Evolutionary conservation across 2,329 filamentous ascomycete genomes (phyloP).

Genomic region (Diaporthe sp.): DNA sequence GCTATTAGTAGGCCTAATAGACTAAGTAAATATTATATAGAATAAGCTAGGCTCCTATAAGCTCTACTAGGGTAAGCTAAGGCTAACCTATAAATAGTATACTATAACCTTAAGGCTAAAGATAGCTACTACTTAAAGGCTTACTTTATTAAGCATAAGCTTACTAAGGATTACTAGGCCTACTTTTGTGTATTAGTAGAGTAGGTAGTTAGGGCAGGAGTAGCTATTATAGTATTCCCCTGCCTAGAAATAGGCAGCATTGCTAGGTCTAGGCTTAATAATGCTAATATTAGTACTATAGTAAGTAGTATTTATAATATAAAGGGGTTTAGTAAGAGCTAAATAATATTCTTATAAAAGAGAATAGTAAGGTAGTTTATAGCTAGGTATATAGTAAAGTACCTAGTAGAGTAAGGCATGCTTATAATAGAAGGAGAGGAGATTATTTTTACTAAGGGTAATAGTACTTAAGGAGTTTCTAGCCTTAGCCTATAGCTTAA

Average conservation of each 20-base stretch:
- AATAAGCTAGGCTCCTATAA: background rate
- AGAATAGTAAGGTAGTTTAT: background rate
- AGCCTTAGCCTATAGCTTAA: background rate
- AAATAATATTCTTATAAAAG: background rate
- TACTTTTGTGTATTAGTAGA: background rate
- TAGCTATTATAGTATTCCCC: background rate
- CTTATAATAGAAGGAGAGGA: background rate
- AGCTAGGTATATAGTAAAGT: background rate
- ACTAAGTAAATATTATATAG: background rate
- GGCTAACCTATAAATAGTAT: background rate
- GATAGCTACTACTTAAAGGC: background rate
- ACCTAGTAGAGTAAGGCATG: background rate
- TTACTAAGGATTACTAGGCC: background rate
- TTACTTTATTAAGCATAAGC: background rate
- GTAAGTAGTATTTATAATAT: background rate
- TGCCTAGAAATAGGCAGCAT: background rate
- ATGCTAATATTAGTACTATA: background rate
- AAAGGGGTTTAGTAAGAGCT: background rate
- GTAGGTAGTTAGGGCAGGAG: background rate
- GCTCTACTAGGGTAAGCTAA: background rate
- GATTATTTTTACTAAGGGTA: background rate
- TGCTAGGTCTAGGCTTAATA: background rate
- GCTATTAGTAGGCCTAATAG: background rate
- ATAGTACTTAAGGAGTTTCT: background rate
- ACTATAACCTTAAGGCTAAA: background rate